Percentiles rank a stretch among this genome's conserved stretches.
phyloP scores from a whole-genome alignment of 108 stramenopile genomes.

The Epipyxis sp. region DNA sequence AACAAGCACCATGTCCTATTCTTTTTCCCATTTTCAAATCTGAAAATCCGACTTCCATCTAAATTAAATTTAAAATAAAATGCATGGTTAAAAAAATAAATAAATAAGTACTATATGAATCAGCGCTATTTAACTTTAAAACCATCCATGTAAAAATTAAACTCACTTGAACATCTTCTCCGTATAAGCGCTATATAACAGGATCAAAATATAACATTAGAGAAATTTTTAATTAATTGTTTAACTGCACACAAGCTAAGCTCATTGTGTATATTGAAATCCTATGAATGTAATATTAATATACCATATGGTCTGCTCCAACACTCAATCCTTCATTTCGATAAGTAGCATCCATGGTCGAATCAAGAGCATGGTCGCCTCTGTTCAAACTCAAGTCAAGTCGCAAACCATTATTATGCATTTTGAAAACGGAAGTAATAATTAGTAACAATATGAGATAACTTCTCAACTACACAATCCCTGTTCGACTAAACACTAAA shows the following conservation, averaged over 20 bases:
- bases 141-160: too few species aligned
- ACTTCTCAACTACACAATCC: too few species aligned
- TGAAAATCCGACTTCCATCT: neutral
- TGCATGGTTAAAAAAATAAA: neutral
- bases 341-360: neutral
- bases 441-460: too few species aligned
- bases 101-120: neutral
- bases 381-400: neutral
- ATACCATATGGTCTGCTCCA: slow-evolving; percentile 21
- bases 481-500: too few species aligned
- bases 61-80: neutral
- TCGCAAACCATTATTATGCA: neutral
- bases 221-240: too few species aligned
- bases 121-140: too few species aligned
- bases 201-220: too few species aligned
- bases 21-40: neutral
- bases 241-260: too few species aligned
- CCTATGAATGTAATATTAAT: neutral
- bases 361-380: neutral
- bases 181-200: neutral
- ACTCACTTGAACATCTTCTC: slow-evolving; percentile 15
- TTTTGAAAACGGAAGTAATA: too few species aligned
- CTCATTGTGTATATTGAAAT: too few species aligned
- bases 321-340: neutral
- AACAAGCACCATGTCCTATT: slow-evolving; percentile 27